Evolutionary conservation across 208 protist species (phyloP), one percentile per base, ranked within the genome.

Genomic region (Strigomonas culicis): DNA sequence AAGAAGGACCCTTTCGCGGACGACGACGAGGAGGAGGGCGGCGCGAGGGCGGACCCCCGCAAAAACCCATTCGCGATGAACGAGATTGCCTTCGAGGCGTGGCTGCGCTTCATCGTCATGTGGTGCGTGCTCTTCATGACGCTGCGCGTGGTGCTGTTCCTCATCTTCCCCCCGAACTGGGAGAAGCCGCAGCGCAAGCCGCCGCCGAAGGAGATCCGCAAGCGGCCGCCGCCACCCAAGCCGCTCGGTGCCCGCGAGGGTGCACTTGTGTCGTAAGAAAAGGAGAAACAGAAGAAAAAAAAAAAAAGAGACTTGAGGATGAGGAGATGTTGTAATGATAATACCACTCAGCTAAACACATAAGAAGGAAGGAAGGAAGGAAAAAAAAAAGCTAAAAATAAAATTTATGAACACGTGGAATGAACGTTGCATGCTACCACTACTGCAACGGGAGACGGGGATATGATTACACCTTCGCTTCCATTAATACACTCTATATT

Each of bases 61-160:
- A 81, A 83, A 11, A 92, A 88, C 63, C 82, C 88, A 4, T 86
- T 94, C 22, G 84, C 82, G 0, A 69, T 80, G 64, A 92, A 94
- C 68, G 82, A 96, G 64, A 75, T 80, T 3, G 69, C 77, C 34
- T 86, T 96, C 22, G 80, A 92, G 75, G 90, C 87, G 24, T 96
- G 90, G 88, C 72, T 93, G 52, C 87, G 90, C 34, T 83, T 94
- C 52, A 92, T 96, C 50, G 78, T 92, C 41, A 61, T 92, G 66
- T 96, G 90, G 90, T 92, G 84, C 44, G 44, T 78, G 1, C 27
- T 92, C 25, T 96, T 96, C 63, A 68, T 79, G 24, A 74, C 74
- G 17, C 66, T 89, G 47, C 85, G 90, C 36, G 22, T 92, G 36
- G 58, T 22, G 17, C 82, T 96, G 15, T 91, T 96, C 52, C 43